phyloP scores from a whole-genome alignment of 192 early-diverging fungal species.

The Phycomyces blakesleeanus region DNA sequence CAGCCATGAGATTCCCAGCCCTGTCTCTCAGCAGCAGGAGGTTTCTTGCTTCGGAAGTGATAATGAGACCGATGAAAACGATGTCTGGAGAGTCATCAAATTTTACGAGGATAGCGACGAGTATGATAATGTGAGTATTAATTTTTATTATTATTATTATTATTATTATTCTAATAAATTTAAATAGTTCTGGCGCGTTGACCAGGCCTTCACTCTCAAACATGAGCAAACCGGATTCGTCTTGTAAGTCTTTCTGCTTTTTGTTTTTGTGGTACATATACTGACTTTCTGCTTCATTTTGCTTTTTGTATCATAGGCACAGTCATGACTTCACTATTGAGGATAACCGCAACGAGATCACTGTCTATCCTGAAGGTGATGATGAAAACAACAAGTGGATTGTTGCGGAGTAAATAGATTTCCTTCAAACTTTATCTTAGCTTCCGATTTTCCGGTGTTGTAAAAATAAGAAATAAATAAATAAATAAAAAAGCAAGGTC shows the following conservation, averaged over 20 bases:
- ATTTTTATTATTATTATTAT: neutral
- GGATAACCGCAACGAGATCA: constrained; percentile 46
- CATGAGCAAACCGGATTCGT: constrained; percentile 44
- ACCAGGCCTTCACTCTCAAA: constrained; percentile 42
- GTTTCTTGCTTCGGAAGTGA: constrained; percentile 53
- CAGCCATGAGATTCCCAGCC: constrained; percentile 49
- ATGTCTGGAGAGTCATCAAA: constrained; percentile 45
- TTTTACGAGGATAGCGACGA: constrained; percentile 4
- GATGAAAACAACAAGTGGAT: constrained; percentile 56
- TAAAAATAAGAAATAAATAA: no score
- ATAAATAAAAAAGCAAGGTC: neutral
- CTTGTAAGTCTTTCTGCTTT: constrained; percentile 50
- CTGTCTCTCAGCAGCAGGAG: constrained; percentile 55
- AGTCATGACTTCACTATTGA: constrained; percentile 7
- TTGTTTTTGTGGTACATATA: constrained; percentile 2
- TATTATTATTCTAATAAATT: neutral
- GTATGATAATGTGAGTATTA: constrained; percentile 7
- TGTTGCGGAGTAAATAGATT: neutral
- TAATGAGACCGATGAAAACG: constrained; percentile 48
- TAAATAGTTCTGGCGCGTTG: constrained; percentile 38
- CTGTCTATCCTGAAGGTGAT: constrained; percentile 42
- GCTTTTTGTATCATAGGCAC: constrained; percentile 2
- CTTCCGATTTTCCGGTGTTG: no score
- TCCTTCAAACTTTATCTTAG: neutral
- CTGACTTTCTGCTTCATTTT: neutral